Base-by-base conservation (phyloP, 768 basidiomycete species). In the Trametes villosa region DNA sequence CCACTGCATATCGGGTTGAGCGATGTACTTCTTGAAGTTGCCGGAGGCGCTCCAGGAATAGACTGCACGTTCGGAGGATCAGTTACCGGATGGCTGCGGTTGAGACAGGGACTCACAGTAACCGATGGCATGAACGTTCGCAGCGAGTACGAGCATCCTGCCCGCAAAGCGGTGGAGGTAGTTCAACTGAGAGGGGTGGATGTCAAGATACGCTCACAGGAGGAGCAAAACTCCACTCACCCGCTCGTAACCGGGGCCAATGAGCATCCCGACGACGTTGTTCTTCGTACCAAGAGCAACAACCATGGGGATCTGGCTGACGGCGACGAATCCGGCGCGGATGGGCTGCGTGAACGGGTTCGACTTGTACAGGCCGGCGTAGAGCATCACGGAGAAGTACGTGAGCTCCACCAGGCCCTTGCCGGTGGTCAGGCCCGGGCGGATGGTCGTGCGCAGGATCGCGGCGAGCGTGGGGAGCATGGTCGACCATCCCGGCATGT, bases 81-180 rank as follows among this genome's bases (percentile, higher is more conserved):
- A 60, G 49, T 38, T 30, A 30, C 31, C 15, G 18, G 22, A 17
- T 31, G 44, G 8, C 40, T 40, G n/a, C 13, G 18, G 48, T 26
- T 4, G 34, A 47, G 20, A 18, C 38, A 18, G 36, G 20, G 69
- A 30, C 75, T 60, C 54, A 76, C 82, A 65, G 66, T 75, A 83
- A 6, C 77, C 75, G 20, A 79, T 0, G 24, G 70, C 72, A 53
- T 83, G 82, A 1, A 82, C 60, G 27, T 82, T 77, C 5, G 75
- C 71, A 11, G 77, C 70, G 24, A 82, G 27, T 22, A 78, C 74
- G 27, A 81, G 48, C 56, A 81, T 59, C 5, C 74, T 59, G 15
- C 86, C 85, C 1, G 76, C 71, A 68, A 79, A 81, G n/a, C 84
- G 82, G 67, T 86, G 85, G 26, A 86, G 68, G 68, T 74, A 83